Conservation (phyloP, 345 rosid species). For the Rhodomyrtus tomentosa region DNA sequence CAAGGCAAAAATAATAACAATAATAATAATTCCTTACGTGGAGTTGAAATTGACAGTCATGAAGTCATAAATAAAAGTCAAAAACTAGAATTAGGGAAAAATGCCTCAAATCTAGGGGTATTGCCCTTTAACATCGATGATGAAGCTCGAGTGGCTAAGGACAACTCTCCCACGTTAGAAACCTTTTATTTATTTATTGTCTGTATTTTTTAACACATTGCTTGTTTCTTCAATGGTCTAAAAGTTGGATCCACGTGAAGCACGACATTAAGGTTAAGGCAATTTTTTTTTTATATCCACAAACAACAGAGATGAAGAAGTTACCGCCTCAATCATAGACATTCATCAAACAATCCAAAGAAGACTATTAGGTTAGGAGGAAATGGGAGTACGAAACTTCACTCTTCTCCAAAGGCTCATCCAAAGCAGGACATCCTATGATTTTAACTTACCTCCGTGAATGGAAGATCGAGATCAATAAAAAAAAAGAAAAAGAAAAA, state of each 20-base stretch:
- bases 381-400: not conserved
- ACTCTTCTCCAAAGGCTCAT: not conserved
- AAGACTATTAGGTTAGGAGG: too few species aligned
- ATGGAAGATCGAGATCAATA: too few species aligned
- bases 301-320: not conserved
- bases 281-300: not conserved
- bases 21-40: not conserved
- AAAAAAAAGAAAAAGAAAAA: too few species aligned
- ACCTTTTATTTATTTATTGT: not conserved
- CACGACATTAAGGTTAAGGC: not conserved
- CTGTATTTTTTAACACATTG: not conserved
- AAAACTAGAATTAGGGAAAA: too few species aligned
- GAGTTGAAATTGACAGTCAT: not conserved
- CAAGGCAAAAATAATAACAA: too few species aligned
- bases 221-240: not conserved
- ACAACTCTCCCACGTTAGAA: not conserved
- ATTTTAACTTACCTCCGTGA: too few species aligned
- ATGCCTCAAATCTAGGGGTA: not conserved
- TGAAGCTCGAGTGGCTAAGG: not conserved
- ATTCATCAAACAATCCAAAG: not conserved
- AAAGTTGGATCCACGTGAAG: not conserved
- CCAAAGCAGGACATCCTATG: not conserved
- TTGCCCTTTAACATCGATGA: too few species aligned
- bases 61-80: not conserved
- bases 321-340: not conserved